Evolutionary conservation across 1,284 basidiomycete species (phyloP).

Genomic region (Rhodotorula sp.): DNA sequence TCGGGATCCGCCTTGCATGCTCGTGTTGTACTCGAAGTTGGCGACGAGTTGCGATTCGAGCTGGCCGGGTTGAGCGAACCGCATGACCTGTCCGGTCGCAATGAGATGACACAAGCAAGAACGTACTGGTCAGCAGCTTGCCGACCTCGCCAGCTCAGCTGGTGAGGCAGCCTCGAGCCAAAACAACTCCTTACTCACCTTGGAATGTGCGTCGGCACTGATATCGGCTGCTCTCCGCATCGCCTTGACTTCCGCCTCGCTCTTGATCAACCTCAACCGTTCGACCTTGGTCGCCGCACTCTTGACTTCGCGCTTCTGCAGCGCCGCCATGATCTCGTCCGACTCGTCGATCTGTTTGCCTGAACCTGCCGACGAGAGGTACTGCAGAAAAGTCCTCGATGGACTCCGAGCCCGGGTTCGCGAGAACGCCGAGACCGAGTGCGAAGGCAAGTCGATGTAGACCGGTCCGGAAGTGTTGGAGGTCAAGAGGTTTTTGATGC

Average conservation of each 20-base stretch:
- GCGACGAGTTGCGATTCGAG: conserved; percentile 75
- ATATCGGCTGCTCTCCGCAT: conserved; percentile 75
- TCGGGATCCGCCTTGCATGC: conserved; percentile 66
- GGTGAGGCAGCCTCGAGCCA: background rate
- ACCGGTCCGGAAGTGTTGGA: conserved; percentile 42
- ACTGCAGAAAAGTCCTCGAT: conserved; percentile 41
- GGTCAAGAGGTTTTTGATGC: conserved; percentile 47
- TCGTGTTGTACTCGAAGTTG: conserved; percentile 84
- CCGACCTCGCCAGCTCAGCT: no score
- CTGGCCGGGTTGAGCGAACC: conserved; percentile 57
- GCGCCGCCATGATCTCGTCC: conserved; percentile 44
- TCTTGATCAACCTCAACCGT: conserved; percentile 67
- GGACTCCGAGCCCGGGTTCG: conserved; percentile 37
- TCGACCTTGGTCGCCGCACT: conserved; percentile 59
- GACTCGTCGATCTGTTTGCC: conserved; percentile 43
- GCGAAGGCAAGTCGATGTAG: conserved; percentile 52
- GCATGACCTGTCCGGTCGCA: conserved; percentile 58
- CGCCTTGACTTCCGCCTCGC: conserved; percentile 63
- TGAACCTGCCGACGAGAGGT: conserved; percentile 19
- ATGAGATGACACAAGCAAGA: conserved; percentile 9
- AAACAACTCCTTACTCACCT: conserved; percentile 54
- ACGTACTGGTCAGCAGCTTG: background rate
- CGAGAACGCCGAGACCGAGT: conserved; percentile 16
- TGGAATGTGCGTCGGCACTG: conserved; percentile 71
- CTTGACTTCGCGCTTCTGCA: conserved; percentile 48